Percentiles rank a stretch among this genome's conserved stretches.
Conservation (phyloP, 371 early-diverging fungal genomes). For the Mortierella sp. region DNA sequence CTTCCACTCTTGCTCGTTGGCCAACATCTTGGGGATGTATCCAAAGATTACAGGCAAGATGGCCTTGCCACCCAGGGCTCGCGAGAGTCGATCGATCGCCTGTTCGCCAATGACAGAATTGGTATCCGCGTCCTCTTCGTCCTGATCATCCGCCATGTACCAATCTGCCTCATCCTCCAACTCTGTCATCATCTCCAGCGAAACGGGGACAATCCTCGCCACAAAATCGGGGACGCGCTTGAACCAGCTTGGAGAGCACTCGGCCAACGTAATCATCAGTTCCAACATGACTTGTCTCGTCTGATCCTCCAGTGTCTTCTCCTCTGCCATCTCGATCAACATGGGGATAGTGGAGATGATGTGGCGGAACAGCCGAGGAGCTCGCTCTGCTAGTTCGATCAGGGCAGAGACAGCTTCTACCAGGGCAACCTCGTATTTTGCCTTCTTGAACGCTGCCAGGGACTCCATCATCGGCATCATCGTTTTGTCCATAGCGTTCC, state of each 20-base stretch:
- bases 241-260: constrained; percentile 84
- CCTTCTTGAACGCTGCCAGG: constrained; percentile 20
- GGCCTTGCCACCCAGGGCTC: constrained; percentile 90
- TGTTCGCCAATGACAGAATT: constrained; percentile 93
- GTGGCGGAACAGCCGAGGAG: constrained; percentile 83
- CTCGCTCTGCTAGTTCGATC: constrained; percentile 88
- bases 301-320: constrained; percentile 66
- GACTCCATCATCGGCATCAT: constrained; percentile 38
- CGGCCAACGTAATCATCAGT: constrained; percentile 88
- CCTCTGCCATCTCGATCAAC: constrained; percentile 79
- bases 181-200: constrained; percentile 94
- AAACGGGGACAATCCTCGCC: constrained; percentile 81
- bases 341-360: constrained; percentile 80
- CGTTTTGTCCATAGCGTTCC: constrained; percentile 25
- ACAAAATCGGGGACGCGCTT: constrained; percentile 83
- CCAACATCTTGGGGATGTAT: constrained; percentile 90
- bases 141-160: constrained; percentile 90
- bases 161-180: constrained; percentile 92
- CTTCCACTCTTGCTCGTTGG: constrained; percentile 88
- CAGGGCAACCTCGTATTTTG: constrained; percentile 77
- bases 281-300: constrained; percentile 93
- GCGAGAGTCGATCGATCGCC: constrained; percentile 94
- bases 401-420: constrained; percentile 83
- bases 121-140: constrained; percentile 91
- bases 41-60: constrained; percentile 91